Percentiles rank a stretch among this genome's conserved stretches.
phyloP scores from a whole-genome alignment of 2,329 filamentous ascomycete genomes.

The Ascochyta pisi region DNA sequence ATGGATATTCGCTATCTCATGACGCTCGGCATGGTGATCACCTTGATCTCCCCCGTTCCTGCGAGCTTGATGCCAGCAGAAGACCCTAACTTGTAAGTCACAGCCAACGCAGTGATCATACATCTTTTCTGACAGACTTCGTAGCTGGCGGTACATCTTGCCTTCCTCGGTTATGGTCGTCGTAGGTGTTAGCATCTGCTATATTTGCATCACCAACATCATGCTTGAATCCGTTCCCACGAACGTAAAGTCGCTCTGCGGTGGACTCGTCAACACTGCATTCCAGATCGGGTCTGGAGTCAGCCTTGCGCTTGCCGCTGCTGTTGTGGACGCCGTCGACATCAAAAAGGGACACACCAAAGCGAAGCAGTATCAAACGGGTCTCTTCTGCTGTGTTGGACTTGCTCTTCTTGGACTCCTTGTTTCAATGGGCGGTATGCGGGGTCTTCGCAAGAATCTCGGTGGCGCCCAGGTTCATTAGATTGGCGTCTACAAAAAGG shows the following conservation, averaged over 20 bases:
- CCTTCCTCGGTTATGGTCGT: conserved; percentile 11
- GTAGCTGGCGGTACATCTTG: conserved; percentile 11
- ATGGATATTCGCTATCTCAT: conserved; percentile 14
- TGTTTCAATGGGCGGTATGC: conserved; percentile 3
- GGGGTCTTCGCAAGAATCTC: conserved; percentile 4
- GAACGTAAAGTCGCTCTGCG: conserved; percentile 10
- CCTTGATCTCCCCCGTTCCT: conserved; percentile 5
- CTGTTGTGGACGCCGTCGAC: conserved; percentile 11
- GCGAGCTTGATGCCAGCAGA: conserved; percentile 9
- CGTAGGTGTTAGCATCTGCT: conserved; percentile 10
- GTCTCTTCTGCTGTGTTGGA: conserved; percentile 8
- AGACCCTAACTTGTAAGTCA: conserved; percentile 10
- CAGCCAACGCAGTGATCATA: neutral
- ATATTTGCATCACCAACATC: conserved; percentile 12
- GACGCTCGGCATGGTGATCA: conserved; percentile 6
- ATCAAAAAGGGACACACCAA: conserved; percentile 9
- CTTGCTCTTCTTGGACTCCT: conserved; percentile 6
- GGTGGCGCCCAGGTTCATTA: conserved; percentile 7
- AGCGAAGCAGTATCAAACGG: conserved; percentile 11
- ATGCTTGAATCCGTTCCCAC: conserved; percentile 12
- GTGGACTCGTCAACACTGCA: conserved; percentile 8
- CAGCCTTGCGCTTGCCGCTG: conserved; percentile 6
- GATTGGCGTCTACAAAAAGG: neutral
- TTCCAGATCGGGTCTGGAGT: conserved; percentile 12
- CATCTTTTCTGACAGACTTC: neutral